A percentile compares a stretch with the other conserved stretches of the same genome.
Conservation (phyloP, 768 basidiomycete species). For the Auricularia heimuer region DNA sequence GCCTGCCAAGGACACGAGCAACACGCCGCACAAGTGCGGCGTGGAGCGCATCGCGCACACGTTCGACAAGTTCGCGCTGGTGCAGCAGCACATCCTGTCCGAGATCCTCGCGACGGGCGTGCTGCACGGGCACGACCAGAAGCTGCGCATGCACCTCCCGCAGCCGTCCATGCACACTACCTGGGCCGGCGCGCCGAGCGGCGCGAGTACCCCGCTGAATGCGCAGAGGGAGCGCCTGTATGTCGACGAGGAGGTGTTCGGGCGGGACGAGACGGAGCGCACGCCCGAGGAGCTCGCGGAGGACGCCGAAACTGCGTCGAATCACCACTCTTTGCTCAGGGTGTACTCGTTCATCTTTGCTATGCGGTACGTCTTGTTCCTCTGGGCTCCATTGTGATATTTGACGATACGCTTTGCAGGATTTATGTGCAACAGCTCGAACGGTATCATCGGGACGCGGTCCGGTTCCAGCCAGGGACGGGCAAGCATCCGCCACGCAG, state of each 20-base stretch:
- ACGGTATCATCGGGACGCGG: neutral
- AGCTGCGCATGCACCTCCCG: slow-evolving; percentile 11
- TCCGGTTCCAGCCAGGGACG: neutral
- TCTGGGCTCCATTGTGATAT: slow-evolving; percentile 5
- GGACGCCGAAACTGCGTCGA: slow-evolving; percentile 5
- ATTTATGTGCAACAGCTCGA: slow-evolving; percentile 16
- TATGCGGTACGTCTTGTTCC: slow-evolving; percentile 10
- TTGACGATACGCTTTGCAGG: slow-evolving; percentile 5
- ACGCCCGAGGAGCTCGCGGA: slow-evolving; percentile 1
- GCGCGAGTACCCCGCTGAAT: neutral
- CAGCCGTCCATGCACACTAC: slow-evolving; percentile 12
- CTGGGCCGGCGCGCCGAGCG: slow-evolving; percentile 9
- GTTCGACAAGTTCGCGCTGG: slow-evolving; percentile 12
- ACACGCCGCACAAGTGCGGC: slow-evolving; percentile 3
- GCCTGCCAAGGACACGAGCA: slow-evolving; percentile 1
- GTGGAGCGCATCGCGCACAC: slow-evolving; percentile 5
- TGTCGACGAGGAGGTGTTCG: neutral
- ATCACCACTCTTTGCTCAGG: slow-evolving; percentile 14
- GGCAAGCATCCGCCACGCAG: slow-evolving; percentile 12
- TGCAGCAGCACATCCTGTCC: slow-evolving; percentile 15
- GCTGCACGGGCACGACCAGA: slow-evolving; percentile 9
- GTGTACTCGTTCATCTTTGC: slow-evolving; percentile 19
- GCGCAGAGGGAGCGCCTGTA: too few relatives aligned
- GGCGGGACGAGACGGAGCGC: slow-evolving; percentile 6
- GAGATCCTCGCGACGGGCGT: slow-evolving; percentile 12